A percentile compares a stretch with the other conserved stretches of the same genome.
Conservation (phyloP, 2,329 filamentous ascomycete genomes). For the Aschersonia sp. region DNA sequence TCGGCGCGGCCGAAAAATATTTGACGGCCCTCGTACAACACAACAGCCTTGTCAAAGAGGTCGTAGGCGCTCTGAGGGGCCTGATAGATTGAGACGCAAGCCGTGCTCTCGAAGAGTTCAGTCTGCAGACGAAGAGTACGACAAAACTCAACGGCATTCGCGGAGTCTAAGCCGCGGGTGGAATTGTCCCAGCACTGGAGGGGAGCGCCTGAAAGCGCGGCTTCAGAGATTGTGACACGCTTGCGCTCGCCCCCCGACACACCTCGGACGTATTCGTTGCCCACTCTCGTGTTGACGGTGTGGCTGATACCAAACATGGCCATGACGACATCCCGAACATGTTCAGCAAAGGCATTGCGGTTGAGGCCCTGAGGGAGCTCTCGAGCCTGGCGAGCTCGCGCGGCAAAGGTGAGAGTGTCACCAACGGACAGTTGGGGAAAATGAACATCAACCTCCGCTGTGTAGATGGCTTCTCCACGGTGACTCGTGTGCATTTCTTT, state of each 20-base stretch:
- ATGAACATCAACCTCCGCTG: constrained; percentile 70
- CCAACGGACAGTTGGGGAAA: constrained; percentile 66
- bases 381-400: constrained; percentile 51
- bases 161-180: constrained; percentile 59
- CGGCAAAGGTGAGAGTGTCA: constrained; percentile 67
- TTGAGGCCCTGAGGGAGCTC: constrained; percentile 43
- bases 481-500: constrained; percentile 66
- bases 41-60: constrained; percentile 42
- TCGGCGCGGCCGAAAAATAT: constrained; percentile 49
- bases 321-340: constrained; percentile 60
- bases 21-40: constrained; percentile 46
- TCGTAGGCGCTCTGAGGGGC: constrained; percentile 52
- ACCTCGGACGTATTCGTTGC: constrained; percentile 62
- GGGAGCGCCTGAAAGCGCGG: constrained; percentile 41
- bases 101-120: constrained; percentile 51
- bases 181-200: constrained; percentile 60
- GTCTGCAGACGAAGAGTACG: constrained; percentile 54
- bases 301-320: constrained; percentile 63
- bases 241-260: constrained; percentile 62
- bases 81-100: constrained; percentile 62
- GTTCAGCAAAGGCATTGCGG: constrained; percentile 30
- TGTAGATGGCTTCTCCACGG: constrained; percentile 78
- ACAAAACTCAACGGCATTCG: constrained; percentile 63
- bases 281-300: constrained; percentile 58
- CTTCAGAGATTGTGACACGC: constrained; percentile 50